phyloP scores from a whole-genome alignment of 2,329 filamentous ascomycete genomes.

The Tolypocladium endophyticum region DNA sequence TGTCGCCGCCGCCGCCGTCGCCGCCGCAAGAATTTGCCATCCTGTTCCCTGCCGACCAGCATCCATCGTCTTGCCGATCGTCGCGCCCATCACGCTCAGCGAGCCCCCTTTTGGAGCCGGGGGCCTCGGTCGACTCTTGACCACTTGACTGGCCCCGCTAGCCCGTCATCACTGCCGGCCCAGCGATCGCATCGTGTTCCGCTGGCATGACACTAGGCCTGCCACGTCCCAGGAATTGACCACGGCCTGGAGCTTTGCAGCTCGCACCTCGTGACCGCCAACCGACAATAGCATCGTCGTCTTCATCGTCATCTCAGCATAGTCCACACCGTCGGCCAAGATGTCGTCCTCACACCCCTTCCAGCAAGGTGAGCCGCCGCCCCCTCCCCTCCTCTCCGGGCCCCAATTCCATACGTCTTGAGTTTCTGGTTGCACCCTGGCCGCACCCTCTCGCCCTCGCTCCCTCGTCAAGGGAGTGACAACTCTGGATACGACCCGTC shows the following conservation, averaged over 20 bases:
- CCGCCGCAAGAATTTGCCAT: neutral
- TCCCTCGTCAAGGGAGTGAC: constrained; percentile 1
- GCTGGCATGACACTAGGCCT: neutral
- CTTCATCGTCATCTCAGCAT: neutral
- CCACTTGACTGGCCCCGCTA: neutral
- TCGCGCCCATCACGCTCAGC: neutral
- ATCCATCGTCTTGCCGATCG: neutral
- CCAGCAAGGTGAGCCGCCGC: constrained; percentile 7
- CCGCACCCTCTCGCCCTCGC: neutral
- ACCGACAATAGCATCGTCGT: neutral
- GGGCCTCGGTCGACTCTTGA: neutral
- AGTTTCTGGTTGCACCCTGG: neutral
- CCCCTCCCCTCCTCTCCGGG: neutral
- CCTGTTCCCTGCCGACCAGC: neutral
- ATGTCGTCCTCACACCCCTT: constrained; percentile 7
- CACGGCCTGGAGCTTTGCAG: neutral
- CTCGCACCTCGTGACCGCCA: too few relatives aligned
- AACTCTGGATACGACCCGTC: neutral
- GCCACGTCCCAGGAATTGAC: neutral
- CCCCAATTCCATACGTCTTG: neutral
- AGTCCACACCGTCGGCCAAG: constrained; percentile 1
- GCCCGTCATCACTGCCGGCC: neutral
- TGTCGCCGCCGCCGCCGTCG: neutral
- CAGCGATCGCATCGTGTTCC: neutral
- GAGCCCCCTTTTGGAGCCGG: neutral